A percentile compares a stretch with the other conserved stretches of the same genome.
These are phyloP conservation scores for Heliosperma pusillum DNA, from an alignment of 148 eudicot species.

Conservation along the genomic window DNA sequence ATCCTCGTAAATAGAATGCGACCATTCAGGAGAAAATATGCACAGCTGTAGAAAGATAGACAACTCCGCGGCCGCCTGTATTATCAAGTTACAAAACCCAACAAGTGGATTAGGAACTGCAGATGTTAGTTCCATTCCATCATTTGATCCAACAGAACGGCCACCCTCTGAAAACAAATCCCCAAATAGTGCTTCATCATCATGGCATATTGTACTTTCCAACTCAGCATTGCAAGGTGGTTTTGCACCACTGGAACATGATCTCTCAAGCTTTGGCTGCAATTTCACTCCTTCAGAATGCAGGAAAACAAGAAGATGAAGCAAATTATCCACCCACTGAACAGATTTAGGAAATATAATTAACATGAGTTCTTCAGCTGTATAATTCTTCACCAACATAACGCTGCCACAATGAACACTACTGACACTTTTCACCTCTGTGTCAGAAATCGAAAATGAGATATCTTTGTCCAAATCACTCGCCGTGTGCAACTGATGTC, in stretches of 20 bases:
- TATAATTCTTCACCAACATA: conserved; percentile 46
- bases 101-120: conserved; percentile 46
- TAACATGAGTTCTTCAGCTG: conserved; percentile 53
- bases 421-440: conserved; percentile 38
- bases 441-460: conserved; percentile 27
- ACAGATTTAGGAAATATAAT: conserved; percentile 57
- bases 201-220: conserved; percentile 71
- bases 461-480: conserved; percentile 36
- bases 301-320: conserved; percentile 68
- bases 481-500: conserved; percentile 34
- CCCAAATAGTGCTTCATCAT: conserved; percentile 97
- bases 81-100: conserved; percentile 55
- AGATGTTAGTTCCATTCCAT: conserved; percentile 67
- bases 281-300: conserved; percentile 85
- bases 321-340: conserved; percentile 80
- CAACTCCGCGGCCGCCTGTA: conserved; percentile 71
- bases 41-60: conserved; percentile 55
- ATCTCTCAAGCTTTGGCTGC: conserved; percentile 71
- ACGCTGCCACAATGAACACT: conserved; percentile 40
- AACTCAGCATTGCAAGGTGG: conserved; percentile 49
- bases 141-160: conserved; percentile 83
- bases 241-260: conserved; percentile 59
- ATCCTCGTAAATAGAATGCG: conserved; percentile 50
- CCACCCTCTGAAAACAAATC: conserved; percentile 96
- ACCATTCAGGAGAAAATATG: conserved; percentile 73